These are phyloP conservation scores for Solanum aculeatissimum DNA, from an alignment of 305 asterid genomes.

Conservation along the genomic window DNA sequence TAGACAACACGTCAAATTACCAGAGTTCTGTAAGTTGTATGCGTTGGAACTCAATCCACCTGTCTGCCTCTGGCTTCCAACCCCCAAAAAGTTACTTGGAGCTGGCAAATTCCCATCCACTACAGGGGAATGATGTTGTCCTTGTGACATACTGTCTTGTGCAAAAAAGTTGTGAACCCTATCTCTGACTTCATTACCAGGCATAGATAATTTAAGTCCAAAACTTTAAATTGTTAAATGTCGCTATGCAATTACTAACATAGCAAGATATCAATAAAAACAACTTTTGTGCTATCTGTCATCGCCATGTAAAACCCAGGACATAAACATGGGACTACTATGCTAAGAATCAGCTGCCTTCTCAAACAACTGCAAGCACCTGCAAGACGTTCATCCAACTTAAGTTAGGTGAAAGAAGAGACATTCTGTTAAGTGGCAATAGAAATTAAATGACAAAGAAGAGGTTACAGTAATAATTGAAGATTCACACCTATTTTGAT, in stretches of 20 bases:
- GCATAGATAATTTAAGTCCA: slow-evolving; percentile 60
- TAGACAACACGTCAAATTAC: slow-evolving; percentile 17
- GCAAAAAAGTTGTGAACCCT: slow-evolving; percentile 94
- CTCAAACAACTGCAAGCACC: neutral
- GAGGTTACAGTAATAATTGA: neutral
- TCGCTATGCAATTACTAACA: neutral
- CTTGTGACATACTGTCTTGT: slow-evolving; percentile 58
- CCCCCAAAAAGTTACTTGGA: slow-evolving; percentile 41
- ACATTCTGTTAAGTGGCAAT: neutral
- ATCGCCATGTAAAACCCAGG: neutral
- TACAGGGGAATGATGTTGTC: slow-evolving; percentile 45
- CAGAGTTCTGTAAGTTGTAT: slow-evolving; percentile 40
- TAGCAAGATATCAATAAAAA: neutral
- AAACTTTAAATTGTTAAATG: neutral
- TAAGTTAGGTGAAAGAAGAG: neutral
- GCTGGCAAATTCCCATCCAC: slow-evolving; percentile 54
- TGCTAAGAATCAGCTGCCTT: neutral
- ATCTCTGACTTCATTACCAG: slow-evolving; percentile 87
- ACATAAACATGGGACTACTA: neutral
- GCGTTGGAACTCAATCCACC: slow-evolving; percentile 24
- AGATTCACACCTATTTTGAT: neutral
- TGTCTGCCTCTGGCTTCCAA: slow-evolving; percentile 44
- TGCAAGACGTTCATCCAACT: neutral
- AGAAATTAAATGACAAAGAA: neutral
- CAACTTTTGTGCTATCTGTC: neutral